phyloP scores from a whole-genome alignment of 2,329 filamentous ascomycete genomes.

The Aspergillus terreus region DNA sequence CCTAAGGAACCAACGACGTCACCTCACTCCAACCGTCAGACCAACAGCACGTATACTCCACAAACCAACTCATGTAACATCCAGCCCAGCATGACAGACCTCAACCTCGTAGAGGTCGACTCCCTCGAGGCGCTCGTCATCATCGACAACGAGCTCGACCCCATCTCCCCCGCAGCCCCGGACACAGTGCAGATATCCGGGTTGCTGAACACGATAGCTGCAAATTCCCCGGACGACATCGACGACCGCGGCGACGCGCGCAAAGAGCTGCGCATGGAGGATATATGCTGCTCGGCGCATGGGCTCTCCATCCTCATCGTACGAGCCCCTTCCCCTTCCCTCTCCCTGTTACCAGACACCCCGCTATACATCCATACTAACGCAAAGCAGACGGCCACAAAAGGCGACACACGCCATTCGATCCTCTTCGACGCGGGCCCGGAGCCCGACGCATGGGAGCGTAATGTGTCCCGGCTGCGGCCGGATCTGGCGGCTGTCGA shows the following conservation, averaged over 20 bases:
- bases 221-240: conserved; percentile 31
- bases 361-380: not conserved
- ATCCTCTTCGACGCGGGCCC: conserved; percentile 55
- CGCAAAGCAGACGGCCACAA: conserved; percentile 42
- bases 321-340: conserved; percentile 11
- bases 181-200: conserved; percentile 43
- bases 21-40: not conserved
- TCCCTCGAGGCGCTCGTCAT: conserved; percentile 48
- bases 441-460: conserved; percentile 49
- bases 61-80: not conserved
- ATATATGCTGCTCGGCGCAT: conserved; percentile 53
- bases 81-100: conserved; percentile 2
- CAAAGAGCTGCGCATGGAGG: conserved; percentile 48
- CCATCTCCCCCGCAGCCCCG: conserved; percentile 47
- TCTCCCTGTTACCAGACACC: not conserved
- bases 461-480: conserved; percentile 46
- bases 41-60: too few relatives aligned
- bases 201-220: conserved; percentile 41
- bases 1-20: too few relatives aligned
- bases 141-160: conserved; percentile 55
- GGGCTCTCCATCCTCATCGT: conserved; percentile 53
- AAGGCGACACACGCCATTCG: conserved; percentile 42
- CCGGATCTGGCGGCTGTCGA: conserved; percentile 45
- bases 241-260: conserved; percentile 40
- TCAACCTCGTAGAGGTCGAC: conserved; percentile 40